Conservation (phyloP, 257 asterid species). For the Penstemon barbatus region DNA sequence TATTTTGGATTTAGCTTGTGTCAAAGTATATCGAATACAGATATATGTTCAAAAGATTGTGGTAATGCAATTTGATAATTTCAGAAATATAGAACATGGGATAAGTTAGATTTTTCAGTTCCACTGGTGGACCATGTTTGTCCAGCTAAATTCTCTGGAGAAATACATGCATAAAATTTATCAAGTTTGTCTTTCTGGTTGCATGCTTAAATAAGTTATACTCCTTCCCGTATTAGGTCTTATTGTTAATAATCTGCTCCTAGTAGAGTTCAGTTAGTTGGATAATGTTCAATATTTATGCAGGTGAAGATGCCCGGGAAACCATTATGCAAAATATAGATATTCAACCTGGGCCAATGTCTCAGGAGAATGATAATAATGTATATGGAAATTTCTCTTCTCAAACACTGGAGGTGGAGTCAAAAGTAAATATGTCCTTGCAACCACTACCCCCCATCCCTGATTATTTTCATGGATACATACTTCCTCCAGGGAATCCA, state of each 20-base stretch:
- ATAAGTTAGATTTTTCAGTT: neutral
- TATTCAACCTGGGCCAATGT: constrained; percentile 43
- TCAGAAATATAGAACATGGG: neutral
- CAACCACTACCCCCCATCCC: constrained; percentile 41
- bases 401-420: constrained; percentile 22
- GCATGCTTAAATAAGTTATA: too few species aligned
- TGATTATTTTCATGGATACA: constrained; percentile 68
- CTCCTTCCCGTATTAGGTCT: too few species aligned
- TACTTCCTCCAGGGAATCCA: constrained; percentile 90
- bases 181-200: too few species aligned
- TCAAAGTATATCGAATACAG: constrained; percentile 2
- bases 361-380: constrained; percentile 31
- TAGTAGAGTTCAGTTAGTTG: too few species aligned
- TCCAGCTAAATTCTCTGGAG: too few species aligned
- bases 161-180: too few species aligned
- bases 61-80: too few species aligned
- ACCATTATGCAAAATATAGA: constrained; percentile 37
- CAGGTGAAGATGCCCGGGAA: constrained; percentile 70
- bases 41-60: neutral
- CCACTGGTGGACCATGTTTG: too few species aligned
- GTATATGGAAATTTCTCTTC: constrained; percentile 18
- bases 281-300: neutral
- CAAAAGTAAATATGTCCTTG: constrained; percentile 30
- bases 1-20: neutral
- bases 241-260: too few species aligned